Percentiles rank a stretch among this genome's conserved stretches.
These are phyloP conservation scores for Thermochaetoides thermophila DNA, from an alignment of 495 filamentous ascomycete genomes.

Conservation along the genomic window DNA sequence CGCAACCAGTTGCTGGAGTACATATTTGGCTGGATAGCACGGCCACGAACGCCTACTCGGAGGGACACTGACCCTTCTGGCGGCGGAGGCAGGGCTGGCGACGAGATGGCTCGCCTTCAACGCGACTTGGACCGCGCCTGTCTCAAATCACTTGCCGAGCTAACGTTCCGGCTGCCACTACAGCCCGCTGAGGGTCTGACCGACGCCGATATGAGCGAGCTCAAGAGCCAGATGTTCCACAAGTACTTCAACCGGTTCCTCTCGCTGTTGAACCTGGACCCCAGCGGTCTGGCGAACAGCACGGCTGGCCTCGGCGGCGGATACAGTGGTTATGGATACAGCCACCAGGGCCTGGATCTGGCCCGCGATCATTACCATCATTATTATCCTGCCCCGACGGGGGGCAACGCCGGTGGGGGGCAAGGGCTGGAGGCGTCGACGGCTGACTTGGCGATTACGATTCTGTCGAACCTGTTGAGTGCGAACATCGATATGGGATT, in stretches of 20 bases:
- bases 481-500: conserved; percentile 55
- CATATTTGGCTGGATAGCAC: conserved; percentile 48
- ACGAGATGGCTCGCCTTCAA: conserved; percentile 40
- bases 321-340: no score
- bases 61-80: conserved; percentile 5
- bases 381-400: conserved; percentile 22
- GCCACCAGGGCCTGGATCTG: neutral
- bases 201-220: conserved; percentile 46
- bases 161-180: conserved; percentile 48
- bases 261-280: conserved; percentile 41
- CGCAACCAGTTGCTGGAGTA: conserved; percentile 49
- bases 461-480: conserved; percentile 49
- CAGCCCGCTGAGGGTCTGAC: conserved; percentile 47
- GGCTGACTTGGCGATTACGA: conserved; percentile 45
- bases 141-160: conserved; percentile 41
- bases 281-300: no score
- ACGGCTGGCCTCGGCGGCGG: conserved; percentile 21
- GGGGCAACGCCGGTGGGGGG: neutral
- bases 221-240: conserved; percentile 49
- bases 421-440: conserved; percentile 20
- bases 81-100: conserved; percentile 17
- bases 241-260: conserved; percentile 52
- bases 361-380: conserved; percentile 1
- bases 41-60: conserved; percentile 30
- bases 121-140: conserved; percentile 48